A percentile compares a stretch with the other conserved stretches of the same genome.
phyloP scores from a whole-genome alignment of 495 filamentous ascomycete species.

The Penicillium canescens region DNA sequence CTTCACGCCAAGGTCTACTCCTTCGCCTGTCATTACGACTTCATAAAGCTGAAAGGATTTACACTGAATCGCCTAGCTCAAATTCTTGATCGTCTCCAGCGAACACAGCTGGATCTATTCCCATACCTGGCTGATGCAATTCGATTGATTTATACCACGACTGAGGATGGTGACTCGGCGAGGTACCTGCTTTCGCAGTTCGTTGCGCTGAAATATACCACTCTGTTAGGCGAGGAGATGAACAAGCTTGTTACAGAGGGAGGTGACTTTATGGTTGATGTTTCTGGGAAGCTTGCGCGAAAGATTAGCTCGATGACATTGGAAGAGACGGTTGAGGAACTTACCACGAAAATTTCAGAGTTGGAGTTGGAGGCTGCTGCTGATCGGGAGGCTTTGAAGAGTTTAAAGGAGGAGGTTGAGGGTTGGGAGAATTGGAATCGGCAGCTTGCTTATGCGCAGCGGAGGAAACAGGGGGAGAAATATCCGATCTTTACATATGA shows the following conservation, averaged over 20 bases:
- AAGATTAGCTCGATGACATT: neutral
- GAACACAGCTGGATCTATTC: neutral
- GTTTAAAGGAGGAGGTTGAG: neutral
- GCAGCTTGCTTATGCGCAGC: neutral
- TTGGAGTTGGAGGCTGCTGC: neutral
- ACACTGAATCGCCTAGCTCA: slow-evolving; percentile 2
- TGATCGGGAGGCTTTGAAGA: neutral
- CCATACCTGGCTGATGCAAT: slow-evolving; percentile 6
- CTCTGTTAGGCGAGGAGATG: neutral
- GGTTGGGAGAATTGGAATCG: neutral
- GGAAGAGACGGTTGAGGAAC: neutral
- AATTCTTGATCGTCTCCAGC: neutral
- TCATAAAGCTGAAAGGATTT: neutral
- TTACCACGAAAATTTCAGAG: neutral
- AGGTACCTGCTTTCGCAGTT: slow-evolving; percentile 7
- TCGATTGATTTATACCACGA: slow-evolving; percentile 3
- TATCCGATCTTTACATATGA: neutral
- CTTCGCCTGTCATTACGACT: neutral
- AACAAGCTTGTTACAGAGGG: slow-evolving; percentile 3
- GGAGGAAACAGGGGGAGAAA: neutral
- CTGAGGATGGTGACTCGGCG: neutral
- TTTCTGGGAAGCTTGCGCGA: slow-evolving; percentile 7
- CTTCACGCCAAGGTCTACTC: slow-evolving; percentile 10
- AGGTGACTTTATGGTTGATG: slow-evolving; percentile 9
- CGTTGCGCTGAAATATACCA: slow-evolving; percentile 3